Base-by-base conservation (phyloP, 169 alveolate species). In the Cryptosporidium andersoni region DNA sequence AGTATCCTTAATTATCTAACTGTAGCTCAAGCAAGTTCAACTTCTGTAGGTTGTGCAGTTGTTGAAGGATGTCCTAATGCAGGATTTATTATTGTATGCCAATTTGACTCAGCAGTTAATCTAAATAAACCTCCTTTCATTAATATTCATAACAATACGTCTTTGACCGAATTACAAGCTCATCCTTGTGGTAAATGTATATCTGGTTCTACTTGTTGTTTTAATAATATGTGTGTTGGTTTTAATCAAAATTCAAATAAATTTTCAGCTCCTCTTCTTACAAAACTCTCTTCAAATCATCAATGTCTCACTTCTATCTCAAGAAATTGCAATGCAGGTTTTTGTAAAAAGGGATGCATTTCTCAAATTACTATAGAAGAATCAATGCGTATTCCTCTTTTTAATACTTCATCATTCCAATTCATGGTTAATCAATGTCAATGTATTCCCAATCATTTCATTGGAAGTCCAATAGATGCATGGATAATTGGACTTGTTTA, bases 171-270 rank as follows among this genome's bases (percentile, higher is more conserved):
- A 34, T 42, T 42, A 11, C 85, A 74, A 48, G 85, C 85, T 5
- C 85, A 74, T 60, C 85, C 85, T n/a, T 74, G 85, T n/a, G 68
- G 85, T 25, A 74, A 47, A 74, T 74, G 85, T 45, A 40, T 60
- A 7, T 56, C 85, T n/a, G 85, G 85, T 3, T 74, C 85, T 36
- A 74, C 85, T 55, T 74, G 85, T 56, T 74, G 85, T n/a, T 58
- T 34, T 74, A 42, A 56, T 34, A 74, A 74, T 55, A 37, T 74
- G n/a, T 74, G 85, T 45, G 74, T 74, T 16, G 85, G 85, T 40
- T 55, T 74, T 7, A 58, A 14, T 62, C 85, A 74, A 58, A 74
- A 74, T 52, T 55, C 67, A 62, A 74, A 60, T 14, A 74, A 49
- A 36, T 64, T 74, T n/a, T 66, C 85, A 39, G 62, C 85, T 45